Conservation (phyloP, 176 grass and related monocot species). For the Eleusine coracana region DNA sequence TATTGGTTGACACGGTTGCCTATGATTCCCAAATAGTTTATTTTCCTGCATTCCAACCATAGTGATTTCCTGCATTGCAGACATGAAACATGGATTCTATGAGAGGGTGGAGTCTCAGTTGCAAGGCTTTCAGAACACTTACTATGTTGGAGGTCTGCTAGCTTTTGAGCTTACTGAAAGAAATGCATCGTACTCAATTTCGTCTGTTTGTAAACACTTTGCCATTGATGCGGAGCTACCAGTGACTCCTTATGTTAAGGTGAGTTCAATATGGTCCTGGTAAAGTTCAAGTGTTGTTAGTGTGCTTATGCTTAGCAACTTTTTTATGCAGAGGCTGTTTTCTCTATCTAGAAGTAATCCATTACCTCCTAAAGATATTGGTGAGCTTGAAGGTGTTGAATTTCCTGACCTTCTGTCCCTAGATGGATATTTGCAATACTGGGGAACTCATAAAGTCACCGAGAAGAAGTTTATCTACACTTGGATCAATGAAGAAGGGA, state of each 20-base stretch:
- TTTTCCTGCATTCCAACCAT: slow-evolving; percentile 32
- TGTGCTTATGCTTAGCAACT: slow-evolving; percentile 31
- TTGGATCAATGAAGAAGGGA: slow-evolving; percentile 78
- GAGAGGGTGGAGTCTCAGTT: slow-evolving; percentile 63
- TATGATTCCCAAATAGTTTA: slow-evolving; percentile 19
- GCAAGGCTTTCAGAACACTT: slow-evolving; percentile 85
- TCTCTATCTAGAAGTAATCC: slow-evolving; percentile 47
- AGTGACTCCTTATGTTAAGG: slow-evolving; percentile 68
- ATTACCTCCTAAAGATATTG: slow-evolving; percentile 58
- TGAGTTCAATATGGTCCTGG: slow-evolving; percentile 26
- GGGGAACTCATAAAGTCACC: slow-evolving; percentile 62
- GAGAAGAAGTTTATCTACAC: slow-evolving; percentile 52
- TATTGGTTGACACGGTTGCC: slow-evolving; percentile 29
- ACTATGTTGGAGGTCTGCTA: slow-evolving; percentile 74
- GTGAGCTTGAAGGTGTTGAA: slow-evolving; percentile 66
- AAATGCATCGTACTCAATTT: slow-evolving; percentile 67
- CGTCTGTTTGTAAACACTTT: slow-evolving; percentile 65
- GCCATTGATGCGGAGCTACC: slow-evolving; percentile 43
- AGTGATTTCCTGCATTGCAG: slow-evolving; percentile 48
- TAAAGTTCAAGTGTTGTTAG: background rate
- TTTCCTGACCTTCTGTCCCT: slow-evolving; percentile 61
- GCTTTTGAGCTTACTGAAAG: slow-evolving; percentile 81
- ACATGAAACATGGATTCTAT: slow-evolving; percentile 72
- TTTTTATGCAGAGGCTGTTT: slow-evolving; percentile 71
- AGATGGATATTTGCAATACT: slow-evolving; percentile 68